Conservation (phyloP, 306 rosid genomes). For the Boehmeria nivea region DNA sequence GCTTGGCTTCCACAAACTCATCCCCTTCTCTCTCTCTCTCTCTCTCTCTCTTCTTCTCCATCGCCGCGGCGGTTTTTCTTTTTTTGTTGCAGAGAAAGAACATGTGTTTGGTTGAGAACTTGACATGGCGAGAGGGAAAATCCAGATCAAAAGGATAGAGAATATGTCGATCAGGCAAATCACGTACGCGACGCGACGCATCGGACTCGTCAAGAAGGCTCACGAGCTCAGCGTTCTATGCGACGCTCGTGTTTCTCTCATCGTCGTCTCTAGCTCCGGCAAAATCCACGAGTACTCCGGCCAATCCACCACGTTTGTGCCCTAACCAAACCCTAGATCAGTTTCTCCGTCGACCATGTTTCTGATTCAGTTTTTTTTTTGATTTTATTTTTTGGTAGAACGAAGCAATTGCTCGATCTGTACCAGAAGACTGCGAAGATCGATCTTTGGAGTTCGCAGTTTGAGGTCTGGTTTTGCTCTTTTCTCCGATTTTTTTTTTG, state of each 20-base stretch:
- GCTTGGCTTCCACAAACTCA: background rate
- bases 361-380: background rate
- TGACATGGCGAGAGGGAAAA: slow-evolving; percentile 85
- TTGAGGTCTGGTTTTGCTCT: slow-evolving; percentile 39
- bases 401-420: slow-evolving; percentile 69
- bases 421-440: slow-evolving; percentile 48
- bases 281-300: slow-evolving; percentile 64
- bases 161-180: slow-evolving; percentile 76
- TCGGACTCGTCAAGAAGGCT: slow-evolving; percentile 86
- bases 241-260: slow-evolving; percentile 73
- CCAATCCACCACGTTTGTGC: slow-evolving; percentile 52
- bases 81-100: background rate
- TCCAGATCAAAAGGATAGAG: slow-evolving; percentile 91
- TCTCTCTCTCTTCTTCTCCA: background rate
- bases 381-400: slow-evolving; percentile 40
- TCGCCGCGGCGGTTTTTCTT: too few species aligned
- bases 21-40: background rate
- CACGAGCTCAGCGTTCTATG: slow-evolving; percentile 83
- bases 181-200: slow-evolving; percentile 77
- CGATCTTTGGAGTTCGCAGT: slow-evolving; percentile 78
- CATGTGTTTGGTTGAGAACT: background rate
- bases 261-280: slow-evolving; percentile 62
- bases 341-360: background rate
- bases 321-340: background rate
- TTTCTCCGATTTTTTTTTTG: background rate